Evolutionary conservation across 441 rosid genomes (phyloP).

Genomic region (Erodium moschatum): DNA sequence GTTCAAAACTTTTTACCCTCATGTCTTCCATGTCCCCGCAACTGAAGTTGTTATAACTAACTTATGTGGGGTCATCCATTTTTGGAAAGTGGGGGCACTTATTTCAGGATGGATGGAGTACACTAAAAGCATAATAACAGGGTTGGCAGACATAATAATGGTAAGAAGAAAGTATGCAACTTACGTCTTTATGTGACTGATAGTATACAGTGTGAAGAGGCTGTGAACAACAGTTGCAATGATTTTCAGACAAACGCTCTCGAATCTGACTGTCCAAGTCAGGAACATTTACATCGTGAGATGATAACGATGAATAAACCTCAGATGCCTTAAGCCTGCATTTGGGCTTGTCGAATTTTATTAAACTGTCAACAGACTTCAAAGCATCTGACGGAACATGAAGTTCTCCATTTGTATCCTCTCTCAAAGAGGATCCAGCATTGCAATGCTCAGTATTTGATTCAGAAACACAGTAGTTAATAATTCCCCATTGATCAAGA

Average conservation of each 20-base stretch:
- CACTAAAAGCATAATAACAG: neutral
- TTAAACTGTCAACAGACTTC: slow-evolving; percentile 89
- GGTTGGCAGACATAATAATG: neutral
- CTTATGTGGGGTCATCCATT: neutral
- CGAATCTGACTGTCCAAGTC: slow-evolving; percentile 81
- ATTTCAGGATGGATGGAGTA: neutral
- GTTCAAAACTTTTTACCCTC: neutral
- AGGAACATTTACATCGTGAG: slow-evolving; percentile 39
- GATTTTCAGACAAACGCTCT: slow-evolving; percentile 65
- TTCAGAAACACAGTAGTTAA: slow-evolving; percentile 63
- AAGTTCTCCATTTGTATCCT: slow-evolving; percentile 76
- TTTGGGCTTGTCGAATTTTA: slow-evolving; percentile 89
- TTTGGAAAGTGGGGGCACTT: neutral
- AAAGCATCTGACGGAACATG: slow-evolving; percentile 79
- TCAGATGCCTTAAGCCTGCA: slow-evolving; percentile 70
- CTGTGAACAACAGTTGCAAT: slow-evolving; percentile 63
- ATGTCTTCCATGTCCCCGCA: neutral
- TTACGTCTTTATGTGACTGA: slow-evolving; percentile 87
- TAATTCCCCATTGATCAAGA: slow-evolving; percentile 97
- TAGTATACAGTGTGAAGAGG: slow-evolving; percentile 51
- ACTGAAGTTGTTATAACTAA: neutral
- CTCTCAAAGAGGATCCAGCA: slow-evolving; percentile 52
- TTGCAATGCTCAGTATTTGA: slow-evolving; percentile 47
- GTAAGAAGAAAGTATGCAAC: slow-evolving; percentile 18
- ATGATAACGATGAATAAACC: slow-evolving; percentile 42